These are phyloP conservation scores for Termitomyces heimii DNA, from an alignment of 768 basidiomycete genomes.

Conservation along the genomic window DNA sequence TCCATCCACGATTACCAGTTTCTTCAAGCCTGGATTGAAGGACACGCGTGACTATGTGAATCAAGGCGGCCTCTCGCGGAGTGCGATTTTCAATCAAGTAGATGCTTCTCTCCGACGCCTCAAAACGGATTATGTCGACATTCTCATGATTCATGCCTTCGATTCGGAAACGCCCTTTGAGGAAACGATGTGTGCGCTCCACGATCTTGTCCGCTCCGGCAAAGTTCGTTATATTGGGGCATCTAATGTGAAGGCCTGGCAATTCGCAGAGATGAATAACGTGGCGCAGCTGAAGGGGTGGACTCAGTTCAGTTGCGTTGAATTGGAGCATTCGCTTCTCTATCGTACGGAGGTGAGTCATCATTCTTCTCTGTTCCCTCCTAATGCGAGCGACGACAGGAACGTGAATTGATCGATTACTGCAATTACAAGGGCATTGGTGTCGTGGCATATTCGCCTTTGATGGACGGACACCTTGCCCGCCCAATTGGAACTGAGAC, in stretches of 20 bases:
- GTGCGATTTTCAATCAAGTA: constrained; percentile 27
- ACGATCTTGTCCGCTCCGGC: constrained; percentile 32
- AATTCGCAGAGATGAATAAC: constrained; percentile 37
- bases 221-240: constrained; percentile 47
- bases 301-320: constrained; percentile 51
- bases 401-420: constrained; percentile 37
- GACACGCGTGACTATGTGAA: constrained; percentile 13
- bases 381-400: constrained; percentile 20
- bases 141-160: constrained; percentile 36
- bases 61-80: constrained; percentile 10
- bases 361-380: neutral
- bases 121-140: constrained; percentile 22
- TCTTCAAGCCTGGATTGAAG: neutral
- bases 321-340: constrained; percentile 44
- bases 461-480: constrained; percentile 30
- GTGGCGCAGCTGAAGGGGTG: constrained; percentile 37
- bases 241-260: constrained; percentile 38
- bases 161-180: constrained; percentile 25
- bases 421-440: constrained; percentile 45
- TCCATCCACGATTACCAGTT: neutral
- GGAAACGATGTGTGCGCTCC: constrained; percentile 41
- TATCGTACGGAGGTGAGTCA: constrained; percentile 41
- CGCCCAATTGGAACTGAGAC: constrained; percentile 26
- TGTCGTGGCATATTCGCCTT: constrained; percentile 42
- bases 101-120: constrained; percentile 23